A percentile compares a stretch with the other conserved stretches of the same genome.
These are phyloP conservation scores for Camelina laxa DNA, from an alignment of 345 rosid species.

Conservation along the genomic window DNA sequence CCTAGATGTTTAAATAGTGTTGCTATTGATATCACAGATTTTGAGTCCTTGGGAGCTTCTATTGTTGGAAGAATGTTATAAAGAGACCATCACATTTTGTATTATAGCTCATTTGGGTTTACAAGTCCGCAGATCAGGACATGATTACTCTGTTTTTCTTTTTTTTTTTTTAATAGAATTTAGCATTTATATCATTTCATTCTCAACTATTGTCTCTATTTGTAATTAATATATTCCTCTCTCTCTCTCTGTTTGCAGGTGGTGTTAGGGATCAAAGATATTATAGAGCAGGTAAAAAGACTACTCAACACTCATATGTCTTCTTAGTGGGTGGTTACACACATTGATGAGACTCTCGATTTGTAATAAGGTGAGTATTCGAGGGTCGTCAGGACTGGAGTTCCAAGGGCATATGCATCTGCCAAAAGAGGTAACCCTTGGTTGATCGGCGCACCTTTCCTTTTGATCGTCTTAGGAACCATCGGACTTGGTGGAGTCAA, in stretches of 20 bases:
- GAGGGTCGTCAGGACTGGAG: constrained; percentile 74
- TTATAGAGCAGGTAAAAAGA: constrained; percentile 52
- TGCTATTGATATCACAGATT: constrained; percentile 12
- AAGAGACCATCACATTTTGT: not conserved
- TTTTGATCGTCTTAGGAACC: constrained; percentile 66
- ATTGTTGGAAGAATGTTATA: not conserved
- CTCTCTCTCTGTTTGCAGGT: constrained; percentile 28
- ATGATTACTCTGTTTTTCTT: constrained; percentile 14
- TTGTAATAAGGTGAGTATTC: constrained; percentile 50
- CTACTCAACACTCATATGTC: constrained; percentile 18
- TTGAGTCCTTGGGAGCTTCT: constrained; percentile 10
- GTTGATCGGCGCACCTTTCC: constrained; percentile 64
- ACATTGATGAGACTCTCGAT: not conserved
- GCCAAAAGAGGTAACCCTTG: constrained; percentile 64
- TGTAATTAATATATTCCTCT: not conserved
- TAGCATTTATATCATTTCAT: not conserved
- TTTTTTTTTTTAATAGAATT: constrained; percentile 1
- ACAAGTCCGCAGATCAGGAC: constrained; percentile 54
- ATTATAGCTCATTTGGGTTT: constrained; percentile 36
- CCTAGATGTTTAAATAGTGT: not conserved
- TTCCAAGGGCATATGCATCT: constrained; percentile 49
- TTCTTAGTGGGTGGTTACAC: constrained; percentile 52
- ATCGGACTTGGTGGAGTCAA: constrained; percentile 72
- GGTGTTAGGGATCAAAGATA: constrained; percentile 31
- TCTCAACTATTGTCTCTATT: not conserved